phyloP scores from a whole-genome alignment of 495 filamentous ascomycete genomes.

The Tuber melanosporum region DNA sequence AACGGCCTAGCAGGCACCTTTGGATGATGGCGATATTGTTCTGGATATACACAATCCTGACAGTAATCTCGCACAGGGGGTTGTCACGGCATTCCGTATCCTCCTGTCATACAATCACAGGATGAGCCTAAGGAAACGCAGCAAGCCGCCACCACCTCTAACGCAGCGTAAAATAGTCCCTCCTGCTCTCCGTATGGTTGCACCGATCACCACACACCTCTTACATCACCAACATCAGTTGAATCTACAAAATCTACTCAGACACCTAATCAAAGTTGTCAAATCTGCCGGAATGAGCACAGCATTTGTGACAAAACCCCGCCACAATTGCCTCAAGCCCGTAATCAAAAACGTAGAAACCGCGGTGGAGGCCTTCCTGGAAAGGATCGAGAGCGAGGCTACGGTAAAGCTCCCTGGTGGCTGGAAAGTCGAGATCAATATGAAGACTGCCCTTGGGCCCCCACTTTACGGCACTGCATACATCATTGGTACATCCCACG shows the following conservation, averaged over 20 bases:
- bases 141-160: slow-evolving; percentile 56
- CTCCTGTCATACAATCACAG: slow-evolving; percentile 67
- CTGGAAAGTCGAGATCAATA: slow-evolving; percentile 35
- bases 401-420: slow-evolving; percentile 36
- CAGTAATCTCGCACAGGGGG: slow-evolving; percentile 50
- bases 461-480: slow-evolving; percentile 36
- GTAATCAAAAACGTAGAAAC: slow-evolving; percentile 35
- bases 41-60: slow-evolving; percentile 24
- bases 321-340: slow-evolving; percentile 27
- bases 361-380: slow-evolving; percentile 32
- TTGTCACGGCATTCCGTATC: slow-evolving; percentile 58
- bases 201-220: slow-evolving; percentile 58
- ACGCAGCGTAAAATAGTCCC: slow-evolving; percentile 47
- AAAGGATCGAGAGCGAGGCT: slow-evolving; percentile 34
- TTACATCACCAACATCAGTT: slow-evolving; percentile 52
- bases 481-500: slow-evolving; percentile 35
- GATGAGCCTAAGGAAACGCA: slow-evolving; percentile 58
- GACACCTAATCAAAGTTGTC: slow-evolving; percentile 17
- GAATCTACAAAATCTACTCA: slow-evolving; percentile 45
- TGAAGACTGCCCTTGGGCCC: slow-evolving; percentile 31
- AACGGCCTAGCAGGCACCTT: slow-evolving; percentile 30
- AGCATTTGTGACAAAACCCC: slow-evolving; percentile 26
- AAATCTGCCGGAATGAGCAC: slow-evolving; percentile 33
- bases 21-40: slow-evolving; percentile 46
- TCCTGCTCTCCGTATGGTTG: slow-evolving; percentile 57